Conservation (phyloP, 768 basidiomycete species). For the Tylopilus vinaceipallidus region DNA sequence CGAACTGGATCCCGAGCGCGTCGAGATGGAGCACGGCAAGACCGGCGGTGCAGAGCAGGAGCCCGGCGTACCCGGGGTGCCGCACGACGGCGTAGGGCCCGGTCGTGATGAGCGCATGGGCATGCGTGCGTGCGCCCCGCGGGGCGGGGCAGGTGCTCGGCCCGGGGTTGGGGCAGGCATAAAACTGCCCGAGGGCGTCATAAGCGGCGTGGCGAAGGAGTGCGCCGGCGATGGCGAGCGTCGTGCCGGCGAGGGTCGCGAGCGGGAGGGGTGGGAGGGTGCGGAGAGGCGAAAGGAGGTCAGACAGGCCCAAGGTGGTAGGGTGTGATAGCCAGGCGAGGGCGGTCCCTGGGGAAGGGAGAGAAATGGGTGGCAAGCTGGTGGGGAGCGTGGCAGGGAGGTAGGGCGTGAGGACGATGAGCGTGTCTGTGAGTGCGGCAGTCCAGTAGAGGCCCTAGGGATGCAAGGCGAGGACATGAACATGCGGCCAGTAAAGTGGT, state of each 20-base stretch:
- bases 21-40: conserved; percentile 14
- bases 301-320: neutral
- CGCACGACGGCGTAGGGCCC: conserved; percentile 30
- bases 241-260: conserved; percentile 34
- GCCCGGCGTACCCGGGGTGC: conserved; percentile 33
- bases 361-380: neutral
- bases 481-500: too few species aligned
- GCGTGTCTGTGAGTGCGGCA: conserved; percentile 6
- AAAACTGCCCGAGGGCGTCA: conserved; percentile 22
- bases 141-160: neutral
- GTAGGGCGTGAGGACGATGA: conserved; percentile 10
- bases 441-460: conserved; percentile 19
- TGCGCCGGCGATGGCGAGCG: conserved; percentile 40
- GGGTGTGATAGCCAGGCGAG: conserved; percentile 1
- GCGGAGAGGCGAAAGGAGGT: neutral
- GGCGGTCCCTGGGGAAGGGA: neutral
- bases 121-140: neutral
- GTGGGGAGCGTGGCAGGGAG: neutral
- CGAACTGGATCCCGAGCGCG: neutral
- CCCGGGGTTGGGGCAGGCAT: conserved; percentile 15
- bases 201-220: conserved; percentile 39
- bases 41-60: conserved; percentile 28
- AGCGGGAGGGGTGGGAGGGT: neutral
- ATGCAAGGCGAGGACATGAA: neutral
- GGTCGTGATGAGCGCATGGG: conserved; percentile 26